Evolutionary conservation across 768 basidiomycete genomes (phyloP).

Genomic region (Calocybe indica): DNA sequence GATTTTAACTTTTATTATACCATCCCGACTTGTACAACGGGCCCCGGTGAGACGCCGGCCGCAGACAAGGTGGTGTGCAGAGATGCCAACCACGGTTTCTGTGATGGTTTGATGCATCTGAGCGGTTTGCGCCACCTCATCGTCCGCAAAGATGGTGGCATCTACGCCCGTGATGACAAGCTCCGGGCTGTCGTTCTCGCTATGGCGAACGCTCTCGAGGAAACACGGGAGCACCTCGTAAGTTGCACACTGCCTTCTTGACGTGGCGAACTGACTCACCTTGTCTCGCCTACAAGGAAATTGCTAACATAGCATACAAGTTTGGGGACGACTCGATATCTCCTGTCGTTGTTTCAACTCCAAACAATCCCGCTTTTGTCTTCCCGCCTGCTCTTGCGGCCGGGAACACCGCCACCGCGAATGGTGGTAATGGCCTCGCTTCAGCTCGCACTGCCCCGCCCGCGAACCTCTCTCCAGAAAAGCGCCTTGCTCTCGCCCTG

Average conservation of each 20-base stretch:
- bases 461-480: slow-evolving; percentile 20
- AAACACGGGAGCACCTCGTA: slow-evolving; percentile 41
- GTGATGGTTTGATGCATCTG: slow-evolving; percentile 31
- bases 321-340: slow-evolving; percentile 39
- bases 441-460: slow-evolving; percentile 10
- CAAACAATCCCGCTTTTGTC: slow-evolving; percentile 7
- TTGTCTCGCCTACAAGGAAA: slow-evolving; percentile 31
- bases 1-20: slow-evolving; percentile 37
- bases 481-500: slow-evolving; percentile 26
- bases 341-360: slow-evolving; percentile 9
- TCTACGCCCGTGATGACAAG: slow-evolving; percentile 51
- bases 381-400: slow-evolving; percentile 1
- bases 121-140: slow-evolving; percentile 37
- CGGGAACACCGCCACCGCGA: not conserved
- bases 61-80: slow-evolving; percentile 22
- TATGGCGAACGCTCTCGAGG: slow-evolving; percentile 36
- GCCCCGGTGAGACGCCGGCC: slow-evolving; percentile 6
- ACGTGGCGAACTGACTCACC: no score
- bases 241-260: slow-evolving; percentile 13
- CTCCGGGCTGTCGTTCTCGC: slow-evolving; percentile 37
- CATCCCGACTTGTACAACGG: slow-evolving; percentile 25
- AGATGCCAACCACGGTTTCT: slow-evolving; percentile 31
- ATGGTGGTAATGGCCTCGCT: not conserved
- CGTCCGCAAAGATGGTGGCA: slow-evolving; percentile 42
- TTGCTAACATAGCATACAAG: slow-evolving; percentile 48